A percentile compares a stretch with the other conserved stretches of the same genome.
Evolutionary conservation across 805 yeast genomes (phyloP).

Genomic region (Myxozyma neglecta): DNA sequence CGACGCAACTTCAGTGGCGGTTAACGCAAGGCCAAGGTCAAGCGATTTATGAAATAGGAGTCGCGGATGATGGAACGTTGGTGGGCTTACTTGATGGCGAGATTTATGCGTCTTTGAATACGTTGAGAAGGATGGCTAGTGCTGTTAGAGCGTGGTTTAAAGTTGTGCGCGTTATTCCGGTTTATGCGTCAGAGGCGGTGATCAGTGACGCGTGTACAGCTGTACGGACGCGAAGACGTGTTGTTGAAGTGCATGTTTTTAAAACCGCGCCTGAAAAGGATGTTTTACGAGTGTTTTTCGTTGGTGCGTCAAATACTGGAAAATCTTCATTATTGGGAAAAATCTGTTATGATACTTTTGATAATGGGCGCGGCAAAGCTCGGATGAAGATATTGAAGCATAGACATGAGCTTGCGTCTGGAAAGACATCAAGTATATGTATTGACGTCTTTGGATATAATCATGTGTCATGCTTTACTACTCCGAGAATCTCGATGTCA

Average conservation of each 20-base stretch:
- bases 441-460: conserved; percentile 30
- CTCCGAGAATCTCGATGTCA: background rate
- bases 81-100: conserved; percentile 21
- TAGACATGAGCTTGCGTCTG: conserved; percentile 28
- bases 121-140: conserved; percentile 22
- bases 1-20: conserved; percentile 32
- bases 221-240: conserved; percentile 6
- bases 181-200: conserved; percentile 10
- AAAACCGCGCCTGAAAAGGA: conserved; percentile 19
- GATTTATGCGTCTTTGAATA: conserved; percentile 23
- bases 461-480: background rate
- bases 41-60: conserved; percentile 31
- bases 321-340: conserved; percentile 27
- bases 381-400: conserved; percentile 26
- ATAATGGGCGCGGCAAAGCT: conserved; percentile 30
- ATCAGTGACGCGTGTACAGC: background rate
- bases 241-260: conserved; percentile 27
- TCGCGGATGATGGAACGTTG: conserved; percentile 26
- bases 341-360: conserved; percentile 19
- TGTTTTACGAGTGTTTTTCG: conserved; percentile 16
- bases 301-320: conserved; percentile 27
- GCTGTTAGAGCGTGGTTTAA: conserved; percentile 27
- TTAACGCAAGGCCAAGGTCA: conserved; percentile 31
- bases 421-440: conserved; percentile 24
- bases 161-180: conserved; percentile 28